Evolutionary conservation across 148 eudicot genomes (phyloP), one percentile per base, ranked within the genome.

Genomic region (Arbutus unedo): DNA sequence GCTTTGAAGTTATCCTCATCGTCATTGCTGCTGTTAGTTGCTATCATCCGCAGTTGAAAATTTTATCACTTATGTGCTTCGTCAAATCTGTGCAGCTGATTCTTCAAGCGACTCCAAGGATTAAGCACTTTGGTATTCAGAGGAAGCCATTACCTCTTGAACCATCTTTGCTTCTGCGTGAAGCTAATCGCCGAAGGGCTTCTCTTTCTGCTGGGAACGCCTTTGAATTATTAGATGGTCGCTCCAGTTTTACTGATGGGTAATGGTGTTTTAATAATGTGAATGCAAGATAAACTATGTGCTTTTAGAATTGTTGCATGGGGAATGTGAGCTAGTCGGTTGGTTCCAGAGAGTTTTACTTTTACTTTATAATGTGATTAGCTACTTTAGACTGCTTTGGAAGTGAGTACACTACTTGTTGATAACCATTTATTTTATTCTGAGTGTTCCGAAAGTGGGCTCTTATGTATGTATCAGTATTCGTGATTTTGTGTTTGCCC

Each of bases 121-220:
- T 88, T 80, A 96, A 94, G 87, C 97, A 90, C 82, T 94, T 94
- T 83, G 98, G 98, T 78, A 96, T 96, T 79, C 97, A 91, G 89
- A 93, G 95, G 89, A 96, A 96, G 84, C 89, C 90, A 43, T 89
- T 96, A 81, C 98, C 98, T 62, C 90, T 94, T 62, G 98, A 96
- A 86, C 98, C 98, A 76, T 91, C 94, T 62, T 85, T 91, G 80
- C 97, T 96, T 79, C 86, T 96, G 74, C 93, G 98, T 31, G 98
- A 94, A 88, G 98, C 98, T 86, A 96, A 96, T 85, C 91, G 94
- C 81, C 88, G 95, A 83, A 94, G 98, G 85, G 97, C 95, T 81
- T 94, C 98, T 55, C 91, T 91, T 23, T 96, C 98, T 83, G 91
- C 89, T 88, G 98, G 98, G 82, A 93, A 94, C 89, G 48, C 91